Conservation (phyloP, 1,284 basidiomycete species). For the Trichosporon sp. region DNA sequence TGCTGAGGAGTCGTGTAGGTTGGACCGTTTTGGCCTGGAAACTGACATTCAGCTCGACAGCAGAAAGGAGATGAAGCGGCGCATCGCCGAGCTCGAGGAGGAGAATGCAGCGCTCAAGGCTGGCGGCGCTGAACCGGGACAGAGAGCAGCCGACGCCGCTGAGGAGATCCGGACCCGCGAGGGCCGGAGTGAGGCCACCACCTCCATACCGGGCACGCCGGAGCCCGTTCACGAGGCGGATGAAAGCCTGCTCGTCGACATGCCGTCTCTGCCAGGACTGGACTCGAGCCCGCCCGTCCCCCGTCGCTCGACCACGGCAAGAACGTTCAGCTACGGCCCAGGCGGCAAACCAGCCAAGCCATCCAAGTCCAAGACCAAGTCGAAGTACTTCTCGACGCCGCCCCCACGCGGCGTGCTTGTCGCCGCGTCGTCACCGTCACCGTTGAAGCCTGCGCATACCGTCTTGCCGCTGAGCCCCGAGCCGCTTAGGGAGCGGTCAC, state of each 20-base stretch:
- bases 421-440: neutral
- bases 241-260: conserved; percentile 32
- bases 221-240: neutral
- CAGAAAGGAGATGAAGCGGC: conserved; percentile 24
- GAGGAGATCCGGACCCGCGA: neutral
- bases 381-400: conserved; percentile 10
- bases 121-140: neutral
- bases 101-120: conserved; percentile 25
- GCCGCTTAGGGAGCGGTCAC: neutral
- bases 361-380: conserved; percentile 7
- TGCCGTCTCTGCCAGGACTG: conserved; percentile 18
- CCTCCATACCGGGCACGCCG: neutral
- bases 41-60: conserved; percentile 23
- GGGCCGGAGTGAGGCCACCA: neutral
- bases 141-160: neutral
- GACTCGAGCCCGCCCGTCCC: neutral
- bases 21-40: too few species aligned
- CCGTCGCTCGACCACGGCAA: conserved; percentile 18
- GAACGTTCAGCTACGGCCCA: conserved; percentile 25
- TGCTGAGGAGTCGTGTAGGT: conserved; percentile 27
- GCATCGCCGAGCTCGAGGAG: conserved; percentile 22
- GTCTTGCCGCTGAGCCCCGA: neutral
- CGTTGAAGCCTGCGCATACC: neutral
- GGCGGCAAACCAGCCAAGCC: neutral
- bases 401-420: neutral